Percentiles rank a stretch among this genome's conserved stretches.
phyloP scores from a whole-genome alignment of 768 basidiomycete genomes.

The Xanthoconium stramineum region DNA sequence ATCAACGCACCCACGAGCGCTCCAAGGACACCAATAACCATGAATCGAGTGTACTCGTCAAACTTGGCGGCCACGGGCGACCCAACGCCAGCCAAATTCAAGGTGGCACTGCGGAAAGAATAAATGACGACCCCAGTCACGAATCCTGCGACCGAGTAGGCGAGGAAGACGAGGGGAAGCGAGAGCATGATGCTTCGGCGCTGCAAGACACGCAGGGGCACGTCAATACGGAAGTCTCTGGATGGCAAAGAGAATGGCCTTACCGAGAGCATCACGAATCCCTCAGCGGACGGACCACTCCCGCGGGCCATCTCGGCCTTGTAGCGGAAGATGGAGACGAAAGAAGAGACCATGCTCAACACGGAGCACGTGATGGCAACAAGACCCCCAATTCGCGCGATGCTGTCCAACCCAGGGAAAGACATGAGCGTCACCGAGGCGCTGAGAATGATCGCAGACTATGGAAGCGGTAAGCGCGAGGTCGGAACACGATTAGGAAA shows the following conservation, averaged over 20 bases:
- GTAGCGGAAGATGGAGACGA: slow-evolving; percentile 66
- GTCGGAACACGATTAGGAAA: background rate
- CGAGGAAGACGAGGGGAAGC: slow-evolving; percentile 69
- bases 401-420: slow-evolving; percentile 66
- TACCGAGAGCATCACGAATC: slow-evolving; percentile 55
- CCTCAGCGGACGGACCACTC: slow-evolving; percentile 43
- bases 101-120: slow-evolving; percentile 51
- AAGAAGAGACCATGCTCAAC: slow-evolving; percentile 64
- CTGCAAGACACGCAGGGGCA: slow-evolving; percentile 10
- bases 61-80: slow-evolving; percentile 42
- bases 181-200: slow-evolving; percentile 61
- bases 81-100: slow-evolving; percentile 34
- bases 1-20: slow-evolving; percentile 60
- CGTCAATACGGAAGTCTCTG: background rate
- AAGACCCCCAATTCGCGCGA: slow-evolving; percentile 62
- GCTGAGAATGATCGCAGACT: slow-evolving; percentile 81
- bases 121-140: slow-evolving; percentile 63
- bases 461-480: background rate
- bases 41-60: slow-evolving; percentile 60
- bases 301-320: slow-evolving; percentile 62
- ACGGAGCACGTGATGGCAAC: slow-evolving; percentile 67
- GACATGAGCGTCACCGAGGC: slow-evolving; percentile 80
- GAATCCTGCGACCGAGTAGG: slow-evolving; percentile 69
- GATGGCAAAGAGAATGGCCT: slow-evolving; percentile 11
- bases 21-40: slow-evolving; percentile 60